Evolutionary conservation across 305 asterid species (phyloP), one percentile per base, ranked within the genome.

Genomic region (Withania somnifera): DNA sequence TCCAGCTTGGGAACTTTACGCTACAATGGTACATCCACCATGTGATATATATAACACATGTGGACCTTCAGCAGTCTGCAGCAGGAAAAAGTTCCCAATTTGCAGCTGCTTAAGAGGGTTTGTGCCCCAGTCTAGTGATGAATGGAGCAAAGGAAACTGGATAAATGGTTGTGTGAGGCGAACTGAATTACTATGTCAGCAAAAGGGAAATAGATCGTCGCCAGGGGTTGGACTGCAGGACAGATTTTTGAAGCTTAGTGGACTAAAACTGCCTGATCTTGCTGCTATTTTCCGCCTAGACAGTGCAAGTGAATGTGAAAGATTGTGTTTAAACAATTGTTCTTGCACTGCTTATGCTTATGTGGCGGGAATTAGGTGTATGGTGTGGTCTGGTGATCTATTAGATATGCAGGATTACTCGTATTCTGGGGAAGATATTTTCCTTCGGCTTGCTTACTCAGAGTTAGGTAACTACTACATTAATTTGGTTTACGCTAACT

Each of bases 311-410:
- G 82, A 60, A 57, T 90, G 93, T 11, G 82, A 83, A 78, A 83
- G 67, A 11, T 78, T 83, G 6, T 90, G 91, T 42, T 50, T 83
- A 85, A 50, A 66, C 10, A 83, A 87, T 22, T 90, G 90, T 63
- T 84, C 91, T 9, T 90, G 93, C 61, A 38, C 78, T 32, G 93
- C 91, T 9, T 88, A 87, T 87, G 89, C 91, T 4, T 57, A 6
- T 77, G 85, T 85, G 20, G 56, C 73, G 3, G 79, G 38, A 11
- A 88, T 66, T 53, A 87, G 85, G 8, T 89, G 91, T 57, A 82
- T 87, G 53, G 34, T 54, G 9, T 89, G 92, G 92, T 83, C 64
- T 8, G 89, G 84, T 57, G 85, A 83, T 11, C 77, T 88, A 68
- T 22, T 84, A 4, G 92, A 88, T 69, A 71, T 87, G 36, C 84